Base-by-base conservation (phyloP, 495 filamentous ascomycete genomes). In the Terfezia claveryi region DNA sequence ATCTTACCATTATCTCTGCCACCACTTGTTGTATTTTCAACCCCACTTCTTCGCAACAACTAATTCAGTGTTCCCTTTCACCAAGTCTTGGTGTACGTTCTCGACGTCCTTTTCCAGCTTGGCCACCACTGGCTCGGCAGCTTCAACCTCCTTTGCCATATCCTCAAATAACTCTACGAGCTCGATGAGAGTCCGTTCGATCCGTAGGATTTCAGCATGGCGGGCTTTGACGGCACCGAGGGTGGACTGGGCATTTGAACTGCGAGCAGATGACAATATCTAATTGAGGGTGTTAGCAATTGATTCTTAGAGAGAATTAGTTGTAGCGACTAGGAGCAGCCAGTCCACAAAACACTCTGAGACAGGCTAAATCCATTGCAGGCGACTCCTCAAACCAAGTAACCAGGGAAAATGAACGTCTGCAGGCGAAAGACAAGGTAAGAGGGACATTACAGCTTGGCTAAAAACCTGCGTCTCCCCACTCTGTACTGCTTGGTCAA, bases 381-480 rank as follows among this genome's bases (percentile, higher is more conserved):
- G 27, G 7, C 27, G 27, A 4, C 27, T 32, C 27, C 0, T 32
- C 1, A 7, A 4, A 32, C 4, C 27, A 7, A 32, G 2, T 7
- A 32, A 32, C 7, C 0, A 57, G 50, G 27, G 17, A 49, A 10
- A 55, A 11, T 37, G 23, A 46, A 32, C 14, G 10, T 53, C 16
- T 44, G 60, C 55, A 10, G 23, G 10, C 23, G 36, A 50, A n/a
- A 10, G 27, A 17, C 51, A 10, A 32, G 14, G 20, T 36, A 53
- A 12, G 49, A 38, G 51, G 37, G 57, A 37, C 55, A 50, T 71
- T 46, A 84, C 81, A 50, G 82, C 82, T 44, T 75, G 77, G 67
- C 82, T 80, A 70, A 85, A 86, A 56, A 86, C 77, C 58, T 82
- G 81, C 64, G 84, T 81, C 56, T 82, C 73, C 20, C 78, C 79